Evolutionary conservation across 805 yeast genomes (phyloP).

Genomic region (Wickerhamomyces sydowiorum): DNA sequence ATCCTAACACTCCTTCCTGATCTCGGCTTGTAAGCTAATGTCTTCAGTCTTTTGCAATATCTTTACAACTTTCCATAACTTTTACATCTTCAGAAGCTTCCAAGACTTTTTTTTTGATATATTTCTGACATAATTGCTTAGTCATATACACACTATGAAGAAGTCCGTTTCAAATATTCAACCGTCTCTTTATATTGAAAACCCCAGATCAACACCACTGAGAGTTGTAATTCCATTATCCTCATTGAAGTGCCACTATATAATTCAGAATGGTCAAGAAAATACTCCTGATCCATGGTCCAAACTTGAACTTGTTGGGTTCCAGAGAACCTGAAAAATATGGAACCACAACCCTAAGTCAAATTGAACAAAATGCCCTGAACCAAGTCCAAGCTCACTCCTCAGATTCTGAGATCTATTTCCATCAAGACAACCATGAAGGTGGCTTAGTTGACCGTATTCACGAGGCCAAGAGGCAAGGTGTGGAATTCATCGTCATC

Average conservation of each 20-base stretch:
- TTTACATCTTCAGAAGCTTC: too few relatives aligned
- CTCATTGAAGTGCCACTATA: too few relatives aligned
- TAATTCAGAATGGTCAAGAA: slow-evolving; percentile 5
- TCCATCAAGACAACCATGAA: slow-evolving; percentile 40
- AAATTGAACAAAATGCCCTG: slow-evolving; percentile 35
- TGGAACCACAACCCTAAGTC: slow-evolving; percentile 39
- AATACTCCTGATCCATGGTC: slow-evolving; percentile 43
- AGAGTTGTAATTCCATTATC: too few relatives aligned
- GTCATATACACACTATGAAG: too few relatives aligned
- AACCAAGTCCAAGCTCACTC: slow-evolving; percentile 16
- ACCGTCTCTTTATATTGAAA: too few relatives aligned
- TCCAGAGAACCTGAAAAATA: slow-evolving; percentile 45
- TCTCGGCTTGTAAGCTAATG: not conserved
- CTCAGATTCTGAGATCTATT: slow-evolving; percentile 25
- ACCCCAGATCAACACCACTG: too few relatives aligned
- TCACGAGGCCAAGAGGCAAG: slow-evolving; percentile 35
- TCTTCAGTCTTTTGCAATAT: not conserved
- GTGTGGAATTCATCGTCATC: slow-evolving; percentile 37
- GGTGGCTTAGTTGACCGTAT: slow-evolving; percentile 42
- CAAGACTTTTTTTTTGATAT: too few relatives aligned
- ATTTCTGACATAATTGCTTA: too few relatives aligned
- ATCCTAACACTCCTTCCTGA: not conserved
- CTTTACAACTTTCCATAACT: too few relatives aligned
- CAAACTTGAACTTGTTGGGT: slow-evolving; percentile 44
- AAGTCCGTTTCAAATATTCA: too few relatives aligned